phyloP scores from a whole-genome alignment of 2,329 filamentous ascomycete species.

The Penicillium frequentans region DNA sequence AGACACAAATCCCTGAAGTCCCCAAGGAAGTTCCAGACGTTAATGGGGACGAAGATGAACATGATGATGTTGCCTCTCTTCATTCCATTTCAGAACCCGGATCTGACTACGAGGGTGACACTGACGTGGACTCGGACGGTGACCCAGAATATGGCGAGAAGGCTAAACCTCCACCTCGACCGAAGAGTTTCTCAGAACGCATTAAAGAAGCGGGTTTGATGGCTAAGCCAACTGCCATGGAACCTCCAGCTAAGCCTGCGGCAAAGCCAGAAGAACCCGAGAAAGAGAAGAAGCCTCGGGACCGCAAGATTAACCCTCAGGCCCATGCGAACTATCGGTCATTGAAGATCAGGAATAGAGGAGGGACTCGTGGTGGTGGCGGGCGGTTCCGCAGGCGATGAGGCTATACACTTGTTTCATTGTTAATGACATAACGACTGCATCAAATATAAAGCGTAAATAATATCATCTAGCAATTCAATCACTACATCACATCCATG shows the following conservation, averaged over 20 bases:
- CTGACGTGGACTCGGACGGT: constrained; percentile 23
- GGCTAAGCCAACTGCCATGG: constrained; percentile 15
- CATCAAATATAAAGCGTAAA: constrained; percentile 15
- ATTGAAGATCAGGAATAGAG: constrained; percentile 46
- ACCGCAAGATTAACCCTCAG: constrained; percentile 44
- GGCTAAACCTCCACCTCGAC: constrained; percentile 17
- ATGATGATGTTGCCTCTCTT: constrained; percentile 25
- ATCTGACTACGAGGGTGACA: constrained; percentile 16
- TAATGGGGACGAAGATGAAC: constrained; percentile 4
- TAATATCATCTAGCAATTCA: not conserved
- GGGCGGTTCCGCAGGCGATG: constrained; percentile 40
- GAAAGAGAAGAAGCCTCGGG: constrained; percentile 24
- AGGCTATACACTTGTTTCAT: not conserved
- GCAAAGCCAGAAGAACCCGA: constrained; percentile 17
- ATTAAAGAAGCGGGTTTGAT: constrained; percentile 37
- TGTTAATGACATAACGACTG: constrained; percentile 20
- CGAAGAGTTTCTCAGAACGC: constrained; percentile 37
- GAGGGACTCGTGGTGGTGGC: constrained; percentile 30
- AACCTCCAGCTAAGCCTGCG: constrained; percentile 14
- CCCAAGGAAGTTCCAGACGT: constrained; percentile 10
- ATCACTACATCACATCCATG: not conserved
- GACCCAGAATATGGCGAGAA: constrained; percentile 31
- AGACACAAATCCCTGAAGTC: constrained; percentile 26
- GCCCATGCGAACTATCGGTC: constrained; percentile 52
- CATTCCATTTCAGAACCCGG: constrained; percentile 31